These are phyloP conservation scores for Pseudovirgaria hyperparasitica DNA, from an alignment of 2,329 filamentous ascomycete genomes.

Conservation along the genomic window DNA sequence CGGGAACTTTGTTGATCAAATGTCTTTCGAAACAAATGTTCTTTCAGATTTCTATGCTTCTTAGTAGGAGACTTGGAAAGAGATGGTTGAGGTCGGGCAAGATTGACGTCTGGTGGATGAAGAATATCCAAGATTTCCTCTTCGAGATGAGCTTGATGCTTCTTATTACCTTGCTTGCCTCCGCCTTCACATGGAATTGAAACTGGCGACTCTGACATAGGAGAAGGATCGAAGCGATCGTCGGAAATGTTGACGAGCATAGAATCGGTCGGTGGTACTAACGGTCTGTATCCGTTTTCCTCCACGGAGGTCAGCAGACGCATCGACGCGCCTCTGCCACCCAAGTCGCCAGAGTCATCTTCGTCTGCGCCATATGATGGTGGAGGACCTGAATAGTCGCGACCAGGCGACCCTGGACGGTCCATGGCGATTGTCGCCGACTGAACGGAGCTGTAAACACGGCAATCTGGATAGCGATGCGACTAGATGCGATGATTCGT, in stretches of 20 bases:
- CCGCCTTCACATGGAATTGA: constrained; percentile 4
- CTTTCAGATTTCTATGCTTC: constrained; percentile 12
- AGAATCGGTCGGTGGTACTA: constrained; percentile 26
- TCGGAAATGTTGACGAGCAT: constrained; percentile 5
- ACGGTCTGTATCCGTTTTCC: constrained; percentile 29
- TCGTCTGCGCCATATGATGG: constrained; percentile 29
- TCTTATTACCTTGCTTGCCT: constrained; percentile 9
- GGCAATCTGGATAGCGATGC: background rate
- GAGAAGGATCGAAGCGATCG: constrained; percentile 7
- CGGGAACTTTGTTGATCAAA: constrained; percentile 4
- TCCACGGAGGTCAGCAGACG: constrained; percentile 36
- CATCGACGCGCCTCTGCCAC: constrained; percentile 33
- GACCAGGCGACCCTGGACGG: constrained; percentile 18
- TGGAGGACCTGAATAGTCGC: constrained; percentile 27
- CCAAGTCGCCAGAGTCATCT: constrained; percentile 19
- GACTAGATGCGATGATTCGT: background rate
- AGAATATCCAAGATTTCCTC: constrained; percentile 5
- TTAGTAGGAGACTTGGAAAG: constrained; percentile 9
- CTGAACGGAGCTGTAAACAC: background rate
- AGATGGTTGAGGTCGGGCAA: constrained; percentile 4
- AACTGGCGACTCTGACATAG: constrained; percentile 9
- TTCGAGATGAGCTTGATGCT: constrained; percentile 8
- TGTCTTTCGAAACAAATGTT: constrained; percentile 14
- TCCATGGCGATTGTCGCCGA: constrained; percentile 16
- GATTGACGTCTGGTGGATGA: constrained; percentile 22